phyloP scores from a whole-genome alignment of 371 early-diverging fungal genomes.

The Sanchytrium tribonematis region DNA sequence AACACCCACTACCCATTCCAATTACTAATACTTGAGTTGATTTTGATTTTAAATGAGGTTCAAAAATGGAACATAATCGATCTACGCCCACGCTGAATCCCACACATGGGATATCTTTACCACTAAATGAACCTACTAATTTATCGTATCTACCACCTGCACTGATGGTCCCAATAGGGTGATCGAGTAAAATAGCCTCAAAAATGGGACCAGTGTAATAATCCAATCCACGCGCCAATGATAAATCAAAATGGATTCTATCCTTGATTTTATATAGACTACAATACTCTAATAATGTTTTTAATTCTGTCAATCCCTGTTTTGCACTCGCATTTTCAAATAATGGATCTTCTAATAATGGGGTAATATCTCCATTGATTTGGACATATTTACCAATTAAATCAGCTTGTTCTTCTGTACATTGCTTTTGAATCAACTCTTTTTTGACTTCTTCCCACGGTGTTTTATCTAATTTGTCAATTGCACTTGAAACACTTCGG shows the following conservation, averaged over 20 bases:
- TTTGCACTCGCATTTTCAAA: constrained; percentile 34
- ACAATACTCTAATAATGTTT: constrained; percentile 51
- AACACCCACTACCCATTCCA: constrained; percentile 48
- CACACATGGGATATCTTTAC: constrained; percentile 64
- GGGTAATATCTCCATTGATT: constrained; percentile 26
- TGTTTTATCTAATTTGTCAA: constrained; percentile 93
- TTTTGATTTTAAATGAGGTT: background rate
- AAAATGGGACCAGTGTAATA: constrained; percentile 99
- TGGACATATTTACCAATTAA: constrained; percentile 65
- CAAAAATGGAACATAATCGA: constrained; percentile 69
- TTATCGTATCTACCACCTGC: constrained; percentile 98
- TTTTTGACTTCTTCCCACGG: constrained; percentile 79
- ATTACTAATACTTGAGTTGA: constrained; percentile 62
- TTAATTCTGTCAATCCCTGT: constrained; percentile 67
- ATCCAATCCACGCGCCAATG: constrained; percentile 88
- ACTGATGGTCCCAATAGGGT: constrained; percentile 71
- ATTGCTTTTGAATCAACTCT: constrained; percentile 80
- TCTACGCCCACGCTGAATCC: constrained; percentile 93
- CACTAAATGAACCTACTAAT: constrained; percentile 71
- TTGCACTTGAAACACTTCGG: constrained; percentile 78
- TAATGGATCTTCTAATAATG: constrained; percentile 30
- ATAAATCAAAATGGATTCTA: constrained; percentile 62
- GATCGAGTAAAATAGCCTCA: constrained; percentile 42
- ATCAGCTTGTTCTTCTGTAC: constrained; percentile 47
- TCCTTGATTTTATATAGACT: constrained; percentile 42